A percentile compares a stretch with the other conserved stretches of the same genome.
phyloP scores from a whole-genome alignment of 148 eudicot species.

The Chenopodium quinoa region DNA sequence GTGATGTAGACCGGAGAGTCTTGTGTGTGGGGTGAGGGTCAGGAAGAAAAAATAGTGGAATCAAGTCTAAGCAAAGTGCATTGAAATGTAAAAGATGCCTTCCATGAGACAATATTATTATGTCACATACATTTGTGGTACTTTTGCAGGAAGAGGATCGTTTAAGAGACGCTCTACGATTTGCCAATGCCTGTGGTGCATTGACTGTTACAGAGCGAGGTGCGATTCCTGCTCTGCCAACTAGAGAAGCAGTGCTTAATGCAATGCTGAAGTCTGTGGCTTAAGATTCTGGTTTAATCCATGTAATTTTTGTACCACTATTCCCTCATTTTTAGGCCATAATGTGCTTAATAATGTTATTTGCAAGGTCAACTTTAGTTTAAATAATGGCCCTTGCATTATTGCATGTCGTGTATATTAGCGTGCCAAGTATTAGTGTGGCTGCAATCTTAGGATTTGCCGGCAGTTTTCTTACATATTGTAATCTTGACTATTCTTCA shows the following conservation, averaged over 20 bases:
- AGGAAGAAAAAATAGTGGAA: too few species aligned
- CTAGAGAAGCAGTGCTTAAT: constrained; percentile 56
- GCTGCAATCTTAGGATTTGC: background rate
- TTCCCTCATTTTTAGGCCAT: constrained; percentile 16
- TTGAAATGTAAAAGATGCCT: background rate
- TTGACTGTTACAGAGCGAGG: constrained; percentile 92
- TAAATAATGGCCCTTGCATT: constrained; percentile 19
- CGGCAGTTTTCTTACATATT: too few species aligned
- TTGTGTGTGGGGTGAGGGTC: too few species aligned
- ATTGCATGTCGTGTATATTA: constrained; percentile 1
- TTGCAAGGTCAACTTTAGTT: constrained; percentile 11
- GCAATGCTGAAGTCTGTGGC: constrained; percentile 62
- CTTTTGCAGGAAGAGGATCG: constrained; percentile 56
- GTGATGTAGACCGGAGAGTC: too few species aligned
- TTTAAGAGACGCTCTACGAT: constrained; percentile 71
- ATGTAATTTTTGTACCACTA: constrained; percentile 6
- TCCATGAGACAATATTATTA: background rate
- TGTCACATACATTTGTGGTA: background rate
- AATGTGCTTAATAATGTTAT: constrained; percentile 15
- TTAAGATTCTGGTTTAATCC: constrained; percentile 24
- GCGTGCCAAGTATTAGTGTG: background rate
- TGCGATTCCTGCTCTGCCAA: constrained; percentile 95
- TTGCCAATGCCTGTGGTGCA: constrained; percentile 94
- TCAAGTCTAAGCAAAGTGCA: background rate
- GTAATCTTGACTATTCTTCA: too few species aligned